These are phyloP conservation scores for Cryptosporidium bovis DNA, from an alignment of 169 alveolate species.

Conservation along the genomic window DNA sequence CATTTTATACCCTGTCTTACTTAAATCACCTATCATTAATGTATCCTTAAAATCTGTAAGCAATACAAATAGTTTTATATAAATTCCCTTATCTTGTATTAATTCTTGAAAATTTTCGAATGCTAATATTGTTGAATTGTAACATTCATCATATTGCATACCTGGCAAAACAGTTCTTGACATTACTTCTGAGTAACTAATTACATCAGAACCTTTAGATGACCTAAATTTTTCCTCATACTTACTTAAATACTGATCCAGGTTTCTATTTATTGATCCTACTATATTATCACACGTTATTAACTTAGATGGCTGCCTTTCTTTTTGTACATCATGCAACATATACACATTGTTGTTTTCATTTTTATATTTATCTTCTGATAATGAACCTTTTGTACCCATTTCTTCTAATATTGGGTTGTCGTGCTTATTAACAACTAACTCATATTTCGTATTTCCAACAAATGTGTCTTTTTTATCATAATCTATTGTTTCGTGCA, in stretches of 20 bases:
- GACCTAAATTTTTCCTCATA: not conserved
- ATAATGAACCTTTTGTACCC: not conserved
- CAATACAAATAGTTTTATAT: slow-evolving; percentile 30
- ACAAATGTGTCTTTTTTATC: slow-evolving; percentile 41
- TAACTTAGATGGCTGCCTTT: slow-evolving; percentile 47
- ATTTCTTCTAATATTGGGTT: not conserved
- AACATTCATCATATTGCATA: slow-evolving; percentile 70
- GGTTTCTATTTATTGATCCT: slow-evolving; percentile 9
- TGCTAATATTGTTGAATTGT: slow-evolving; percentile 52
- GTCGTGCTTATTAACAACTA: slow-evolving; percentile 29
- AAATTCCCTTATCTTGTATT: slow-evolving; percentile 30
- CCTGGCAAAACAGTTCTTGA: slow-evolving; percentile 71
- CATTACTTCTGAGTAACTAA: slow-evolving; percentile 26
- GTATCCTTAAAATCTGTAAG: slow-evolving; percentile 62
- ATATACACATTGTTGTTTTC: slow-evolving; percentile 9
- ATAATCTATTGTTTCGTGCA: not conserved
- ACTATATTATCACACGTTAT: slow-evolving; percentile 49
- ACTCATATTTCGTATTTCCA: slow-evolving; percentile 35
- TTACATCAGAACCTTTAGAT: no score
- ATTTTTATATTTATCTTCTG: not conserved
- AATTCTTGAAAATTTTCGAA: slow-evolving; percentile 40
- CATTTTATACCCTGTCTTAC: slow-evolving; percentile 39
- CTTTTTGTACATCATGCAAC: slow-evolving; percentile 53
- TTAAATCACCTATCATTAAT: slow-evolving; percentile 47
- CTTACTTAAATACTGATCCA: slow-evolving; percentile 3